Percentiles rank a stretch among this genome's conserved stretches.
Evolutionary conservation across 495 filamentous ascomycete species (phyloP).

Genomic region (Podospora bellae-mahoneyi): DNA sequence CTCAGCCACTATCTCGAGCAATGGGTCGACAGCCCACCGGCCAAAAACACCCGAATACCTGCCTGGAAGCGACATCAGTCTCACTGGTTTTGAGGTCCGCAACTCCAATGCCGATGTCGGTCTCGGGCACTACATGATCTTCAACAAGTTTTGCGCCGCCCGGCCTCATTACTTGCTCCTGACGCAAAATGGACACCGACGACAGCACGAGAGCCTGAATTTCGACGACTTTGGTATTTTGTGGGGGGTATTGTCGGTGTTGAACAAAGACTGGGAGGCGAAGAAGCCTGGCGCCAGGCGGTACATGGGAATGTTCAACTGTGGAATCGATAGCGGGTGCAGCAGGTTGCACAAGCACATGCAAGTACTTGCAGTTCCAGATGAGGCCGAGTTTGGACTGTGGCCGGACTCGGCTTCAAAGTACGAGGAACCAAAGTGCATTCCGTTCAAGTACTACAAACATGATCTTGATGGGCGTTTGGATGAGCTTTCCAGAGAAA

Average conservation of each 20-base stretch:
- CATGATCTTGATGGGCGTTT: slow-evolving; percentile 16
- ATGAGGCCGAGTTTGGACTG: slow-evolving; percentile 9
- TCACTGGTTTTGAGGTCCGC: slow-evolving; percentile 22
- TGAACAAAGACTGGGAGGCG: neutral
- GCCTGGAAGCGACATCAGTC: slow-evolving; percentile 31
- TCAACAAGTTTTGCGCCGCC: slow-evolving; percentile 43
- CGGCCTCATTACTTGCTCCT: slow-evolving; percentile 42
- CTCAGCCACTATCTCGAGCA: neutral
- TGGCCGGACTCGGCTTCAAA: slow-evolving; percentile 17
- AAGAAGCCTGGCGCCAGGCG: neutral
- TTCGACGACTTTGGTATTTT: slow-evolving; percentile 19
- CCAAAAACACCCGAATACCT: neutral
- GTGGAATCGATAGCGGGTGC: slow-evolving; percentile 36
- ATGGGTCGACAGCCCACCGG: neutral
- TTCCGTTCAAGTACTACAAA: slow-evolving; percentile 21
- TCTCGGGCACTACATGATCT: slow-evolving; percentile 35
- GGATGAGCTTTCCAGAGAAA: slow-evolving; percentile 26
- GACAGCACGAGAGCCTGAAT: slow-evolving; percentile 31
- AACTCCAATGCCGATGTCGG: slow-evolving; percentile 7
- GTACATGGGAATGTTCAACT: slow-evolving; percentile 39
- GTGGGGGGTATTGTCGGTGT: slow-evolving; percentile 1
- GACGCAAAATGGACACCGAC: slow-evolving; percentile 37
- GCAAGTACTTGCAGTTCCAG: slow-evolving; percentile 36
- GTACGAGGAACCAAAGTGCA: neutral
- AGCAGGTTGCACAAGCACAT: slow-evolving; percentile 47